These are phyloP conservation scores for Aspergillus carbonarius DNA, from an alignment of 2,329 filamentous ascomycete genomes.

Conservation along the genomic window DNA sequence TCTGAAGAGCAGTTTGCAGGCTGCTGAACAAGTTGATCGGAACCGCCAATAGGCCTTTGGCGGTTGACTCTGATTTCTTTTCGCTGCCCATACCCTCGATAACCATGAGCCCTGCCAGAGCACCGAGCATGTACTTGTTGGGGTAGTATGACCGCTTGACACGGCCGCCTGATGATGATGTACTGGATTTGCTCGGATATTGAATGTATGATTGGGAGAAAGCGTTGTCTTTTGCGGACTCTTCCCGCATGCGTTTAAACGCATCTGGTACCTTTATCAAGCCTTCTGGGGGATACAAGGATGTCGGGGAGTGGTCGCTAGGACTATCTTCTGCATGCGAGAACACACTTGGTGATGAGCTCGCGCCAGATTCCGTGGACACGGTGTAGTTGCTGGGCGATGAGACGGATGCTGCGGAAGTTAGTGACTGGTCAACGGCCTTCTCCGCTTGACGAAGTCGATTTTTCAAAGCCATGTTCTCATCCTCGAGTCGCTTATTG, in stretches of 20 bases:
- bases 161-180: constrained; percentile 44
- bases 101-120: constrained; percentile 87
- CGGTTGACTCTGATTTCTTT: constrained; percentile 61
- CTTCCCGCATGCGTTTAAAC: constrained; percentile 43
- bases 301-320: constrained; percentile 31
- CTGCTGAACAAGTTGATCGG: constrained; percentile 59
- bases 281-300: constrained; percentile 41
- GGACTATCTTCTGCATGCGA: constrained; percentile 40
- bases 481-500: constrained; percentile 76
- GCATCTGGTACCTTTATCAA: constrained; percentile 46
- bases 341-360: constrained; percentile 43
- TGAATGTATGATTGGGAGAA: constrained; percentile 44
- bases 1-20: constrained; percentile 32
- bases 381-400: constrained; percentile 41
- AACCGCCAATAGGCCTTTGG: constrained; percentile 66
- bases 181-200: constrained; percentile 22
- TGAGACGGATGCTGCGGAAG: constrained; percentile 39
- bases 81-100: constrained; percentile 73
- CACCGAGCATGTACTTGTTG: constrained; percentile 87
- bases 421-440: constrained; percentile 42
- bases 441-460: constrained; percentile 78
- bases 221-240: constrained; percentile 31
- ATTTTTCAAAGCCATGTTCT: constrained; percentile 76
- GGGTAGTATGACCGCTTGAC: constrained; percentile 51
- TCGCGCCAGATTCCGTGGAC: constrained; percentile 36